Evolutionary conservation across 345 rosid species (phyloP).

Genomic region (Leavenworthia alabamica): DNA sequence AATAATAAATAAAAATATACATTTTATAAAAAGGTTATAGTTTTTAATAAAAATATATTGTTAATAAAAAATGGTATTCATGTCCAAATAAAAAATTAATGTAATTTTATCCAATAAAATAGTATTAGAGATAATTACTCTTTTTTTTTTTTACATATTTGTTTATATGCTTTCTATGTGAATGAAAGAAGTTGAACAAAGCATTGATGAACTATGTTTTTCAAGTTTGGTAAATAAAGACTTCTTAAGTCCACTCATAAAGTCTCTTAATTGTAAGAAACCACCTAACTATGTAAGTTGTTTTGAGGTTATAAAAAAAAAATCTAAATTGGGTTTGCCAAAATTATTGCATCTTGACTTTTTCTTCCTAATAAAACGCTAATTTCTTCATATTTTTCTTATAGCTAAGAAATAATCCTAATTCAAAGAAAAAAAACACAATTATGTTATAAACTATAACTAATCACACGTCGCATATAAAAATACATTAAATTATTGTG

Average conservation of each 20-base stretch:
- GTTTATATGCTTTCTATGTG: background rate
- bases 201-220: background rate
- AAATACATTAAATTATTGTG: slow-evolving; percentile 2
- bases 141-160: too few relatives aligned
- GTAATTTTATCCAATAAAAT: too few relatives aligned
- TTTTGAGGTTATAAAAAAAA: background rate
- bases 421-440: background rate
- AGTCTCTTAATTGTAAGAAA: slow-evolving; percentile 19
- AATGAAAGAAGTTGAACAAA: background rate
- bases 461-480: background rate
- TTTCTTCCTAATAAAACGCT: slow-evolving; percentile 18
- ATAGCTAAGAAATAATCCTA: slow-evolving; percentile 2
- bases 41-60: too few relatives aligned
- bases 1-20: too few relatives aligned
- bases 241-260: slow-evolving; percentile 2
- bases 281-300: slow-evolving; percentile 12
- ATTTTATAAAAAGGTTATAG: too few relatives aligned
- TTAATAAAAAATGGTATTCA: too few relatives aligned
- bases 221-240: slow-evolving; percentile 20
- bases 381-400: background rate
- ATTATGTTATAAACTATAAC: background rate
- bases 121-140: too few relatives aligned
- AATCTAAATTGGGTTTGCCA: slow-evolving; percentile 9
- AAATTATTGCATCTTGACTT: slow-evolving; percentile 23
- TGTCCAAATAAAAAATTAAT: too few relatives aligned